Percentiles rank a stretch among this genome's conserved stretches.
Conservation (phyloP, 805 yeast species). For the Kuraishia piskuri region DNA sequence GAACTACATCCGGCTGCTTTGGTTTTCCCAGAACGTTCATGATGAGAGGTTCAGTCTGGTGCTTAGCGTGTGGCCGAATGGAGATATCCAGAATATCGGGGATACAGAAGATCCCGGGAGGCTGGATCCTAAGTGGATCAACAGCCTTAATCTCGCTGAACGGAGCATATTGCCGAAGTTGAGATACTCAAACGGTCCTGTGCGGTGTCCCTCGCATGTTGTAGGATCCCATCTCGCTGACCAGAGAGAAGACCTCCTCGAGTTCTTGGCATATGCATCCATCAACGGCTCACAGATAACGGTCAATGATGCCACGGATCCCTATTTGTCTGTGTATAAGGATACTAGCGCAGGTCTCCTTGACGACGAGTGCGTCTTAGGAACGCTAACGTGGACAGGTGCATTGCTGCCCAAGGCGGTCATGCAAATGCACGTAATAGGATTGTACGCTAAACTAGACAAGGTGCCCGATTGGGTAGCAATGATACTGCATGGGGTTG, state of each 20-base stretch:
- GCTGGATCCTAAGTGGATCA: background rate
- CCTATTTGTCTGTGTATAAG: conserved; percentile 18
- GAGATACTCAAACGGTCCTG: background rate
- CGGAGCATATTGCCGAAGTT: background rate
- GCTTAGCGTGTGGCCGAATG: background rate
- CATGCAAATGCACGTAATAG: conserved; percentile 1
- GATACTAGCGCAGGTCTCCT: conserved; percentile 6
- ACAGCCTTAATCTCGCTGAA: background rate
- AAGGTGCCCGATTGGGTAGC: conserved; percentile 14
- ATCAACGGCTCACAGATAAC: conserved; percentile 17
- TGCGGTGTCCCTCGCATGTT: background rate
- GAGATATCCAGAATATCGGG: background rate
- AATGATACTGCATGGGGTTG: conserved; percentile 18
- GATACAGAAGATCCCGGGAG: background rate
- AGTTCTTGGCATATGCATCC: conserved; percentile 22
- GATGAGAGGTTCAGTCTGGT: conserved; percentile 2
- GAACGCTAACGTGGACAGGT: conserved; percentile 10
- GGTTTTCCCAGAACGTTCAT: conserved; percentile 20
- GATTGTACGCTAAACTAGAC: background rate
- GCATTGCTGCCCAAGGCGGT: conserved; percentile 10
- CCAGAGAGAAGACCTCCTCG: conserved; percentile 15
- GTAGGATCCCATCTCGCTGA: conserved; percentile 9
- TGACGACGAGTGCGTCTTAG: conserved; percentile 5
- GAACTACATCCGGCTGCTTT: conserved; percentile 18
- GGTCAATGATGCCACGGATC: conserved; percentile 2